Base-by-base conservation (phyloP, 805 yeast species). In the Candida coleopterorum region DNA sequence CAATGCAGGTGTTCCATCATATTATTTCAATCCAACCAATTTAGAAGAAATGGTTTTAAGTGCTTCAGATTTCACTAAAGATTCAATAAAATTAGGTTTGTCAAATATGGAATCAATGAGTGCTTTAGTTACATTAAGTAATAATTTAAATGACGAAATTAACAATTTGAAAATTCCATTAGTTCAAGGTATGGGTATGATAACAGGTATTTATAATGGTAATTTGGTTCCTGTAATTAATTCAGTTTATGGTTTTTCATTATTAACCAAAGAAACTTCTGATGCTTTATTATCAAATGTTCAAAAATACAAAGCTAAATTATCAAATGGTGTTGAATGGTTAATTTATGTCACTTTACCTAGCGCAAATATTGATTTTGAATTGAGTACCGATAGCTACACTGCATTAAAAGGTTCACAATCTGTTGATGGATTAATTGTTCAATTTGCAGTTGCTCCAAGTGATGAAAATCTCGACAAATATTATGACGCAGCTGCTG, bases 151-250 rank as follows among this genome's bases (percentile, higher is more conserved):
- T 6, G 49, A 48, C 21, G 42, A 41, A 7, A 39, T 56, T 11
- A 76, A 75, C 31, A 66, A 60, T 23, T 52, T 79, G 35, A 62
- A 62, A 23, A 53, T 74, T 25, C 89, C 90, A 4, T 50, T 84
- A 37, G 84, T 81, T 5, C 89, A 83, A 56, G 97, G 97, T 37
- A 71, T 72, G 75, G 96, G 96, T 6, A 78, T 85, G 43, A 75
- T 85, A 11, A 81, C 95, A 22, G 85, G 80, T 18, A 58, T 81
- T 44, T 69, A 72, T 38, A 52, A 60, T 50, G 71, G 71, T 30
- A 60, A 65, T 41, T 58, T 79, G 47, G 66, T 67, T 20, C 83
- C 87, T 2, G 55, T 60, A 40, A n/a, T 36, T 9, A 56, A 52
- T 38, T 46, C 61, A 9, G 42, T 53, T 20, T 39, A 48, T 32